Percentiles rank a stretch among this genome's conserved stretches.
Conservation (phyloP, 2,329 filamentous ascomycete species). For the Fusarium algeriense region DNA sequence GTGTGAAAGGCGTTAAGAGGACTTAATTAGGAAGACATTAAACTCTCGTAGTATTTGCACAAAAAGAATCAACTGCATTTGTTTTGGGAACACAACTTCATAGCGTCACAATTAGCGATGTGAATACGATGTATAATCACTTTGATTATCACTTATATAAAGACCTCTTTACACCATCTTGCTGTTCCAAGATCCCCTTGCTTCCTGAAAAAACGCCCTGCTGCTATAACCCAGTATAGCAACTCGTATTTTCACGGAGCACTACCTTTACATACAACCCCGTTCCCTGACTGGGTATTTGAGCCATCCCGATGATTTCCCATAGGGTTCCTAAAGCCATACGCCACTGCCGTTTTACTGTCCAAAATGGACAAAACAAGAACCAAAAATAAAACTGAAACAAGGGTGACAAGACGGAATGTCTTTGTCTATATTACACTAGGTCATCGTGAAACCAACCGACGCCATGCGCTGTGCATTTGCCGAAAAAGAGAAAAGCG, state of each 20-base stretch:
- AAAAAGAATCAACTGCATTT: background rate
- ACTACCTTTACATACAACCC: slow-evolving; percentile 21
- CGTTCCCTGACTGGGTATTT: slow-evolving; percentile 31
- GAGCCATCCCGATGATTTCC: slow-evolving; percentile 35
- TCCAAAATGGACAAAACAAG: slow-evolving; percentile 41
- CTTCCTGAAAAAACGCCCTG: slow-evolving; percentile 42
- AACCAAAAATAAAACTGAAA: slow-evolving; percentile 40
- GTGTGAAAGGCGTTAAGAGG: background rate
- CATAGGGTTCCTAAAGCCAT: slow-evolving; percentile 26
- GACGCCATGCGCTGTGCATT: slow-evolving; percentile 46
- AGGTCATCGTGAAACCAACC: slow-evolving; percentile 39
- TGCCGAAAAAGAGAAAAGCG: slow-evolving; percentile 38
- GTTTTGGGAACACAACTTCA: background rate
- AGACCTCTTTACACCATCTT: slow-evolving; percentile 11
- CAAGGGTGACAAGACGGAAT: slow-evolving; percentile 32
- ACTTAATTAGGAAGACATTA: background rate
- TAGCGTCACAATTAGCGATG: background rate
- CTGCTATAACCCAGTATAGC: slow-evolving; percentile 42
- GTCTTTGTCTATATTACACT: slow-evolving; percentile 48
- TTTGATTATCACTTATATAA: slow-evolving; percentile 31
- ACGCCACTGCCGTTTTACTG: slow-evolving; percentile 43
- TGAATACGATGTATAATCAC: slow-evolving; percentile 8
- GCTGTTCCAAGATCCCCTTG: slow-evolving; percentile 24
- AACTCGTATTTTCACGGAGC: slow-evolving; percentile 27
- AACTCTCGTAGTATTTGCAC: background rate